phyloP scores from a whole-genome alignment of 208 protist genomes.

The Leishmania martiniquensis region DNA sequence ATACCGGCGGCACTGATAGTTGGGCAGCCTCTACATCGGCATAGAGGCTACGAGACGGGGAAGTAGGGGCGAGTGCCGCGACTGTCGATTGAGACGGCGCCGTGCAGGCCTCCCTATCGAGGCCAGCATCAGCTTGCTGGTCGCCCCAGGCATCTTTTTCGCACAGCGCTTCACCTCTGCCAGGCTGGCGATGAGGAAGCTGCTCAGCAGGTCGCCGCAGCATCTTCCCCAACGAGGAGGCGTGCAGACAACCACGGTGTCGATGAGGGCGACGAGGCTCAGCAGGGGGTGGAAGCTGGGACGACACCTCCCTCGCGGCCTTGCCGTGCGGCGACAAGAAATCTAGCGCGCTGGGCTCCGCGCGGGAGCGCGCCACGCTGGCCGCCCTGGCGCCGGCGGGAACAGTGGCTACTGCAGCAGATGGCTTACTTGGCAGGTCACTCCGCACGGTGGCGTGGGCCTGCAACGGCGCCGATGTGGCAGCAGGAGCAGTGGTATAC shows the following conservation, averaged over 20 bases:
- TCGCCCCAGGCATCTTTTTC: not conserved
- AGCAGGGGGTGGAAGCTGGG: not conserved
- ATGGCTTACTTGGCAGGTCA: not conserved
- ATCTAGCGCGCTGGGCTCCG: slow-evolving; percentile 68
- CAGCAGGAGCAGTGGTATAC: slow-evolving; percentile 33
- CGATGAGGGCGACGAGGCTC: slow-evolving; percentile 9
- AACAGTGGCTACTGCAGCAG: not conserved
- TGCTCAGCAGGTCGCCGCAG: not conserved
- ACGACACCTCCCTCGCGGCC: not conserved
- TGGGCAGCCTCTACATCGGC: slow-evolving; percentile 37
- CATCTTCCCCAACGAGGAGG: not conserved
- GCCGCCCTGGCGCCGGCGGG: not conserved
- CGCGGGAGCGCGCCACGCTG: not conserved
- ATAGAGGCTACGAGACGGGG: slow-evolving; percentile 43
- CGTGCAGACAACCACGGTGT: not conserved
- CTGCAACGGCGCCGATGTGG: not conserved
- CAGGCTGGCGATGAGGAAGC: not conserved
- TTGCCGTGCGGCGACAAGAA: slow-evolving; percentile 53
- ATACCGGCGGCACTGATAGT: not conserved
- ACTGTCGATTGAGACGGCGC: not conserved
- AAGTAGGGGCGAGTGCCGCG: slow-evolving; percentile 1
- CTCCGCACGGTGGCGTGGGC: not conserved
- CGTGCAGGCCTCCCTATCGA: not conserved
- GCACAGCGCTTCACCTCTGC: not conserved
- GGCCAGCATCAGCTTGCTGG: not conserved